These are phyloP conservation scores for Penicillium brevicompactum DNA, from an alignment of 2,329 filamentous ascomycete species.

Conservation along the genomic window DNA sequence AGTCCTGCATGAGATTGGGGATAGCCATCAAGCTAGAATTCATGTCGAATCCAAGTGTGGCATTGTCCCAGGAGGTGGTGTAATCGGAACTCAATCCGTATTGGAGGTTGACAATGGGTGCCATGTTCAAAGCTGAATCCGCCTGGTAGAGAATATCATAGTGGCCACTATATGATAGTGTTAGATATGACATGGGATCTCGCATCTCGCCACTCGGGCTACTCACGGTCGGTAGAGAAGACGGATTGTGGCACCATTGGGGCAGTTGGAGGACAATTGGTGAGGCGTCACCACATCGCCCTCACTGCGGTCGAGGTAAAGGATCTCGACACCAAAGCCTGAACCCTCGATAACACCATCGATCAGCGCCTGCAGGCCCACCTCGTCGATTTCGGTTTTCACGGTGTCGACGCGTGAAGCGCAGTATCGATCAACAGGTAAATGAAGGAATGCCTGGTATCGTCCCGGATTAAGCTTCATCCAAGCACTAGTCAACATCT, in stretches of 20 bases:
- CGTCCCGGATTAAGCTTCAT: conserved; percentile 72
- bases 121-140: conserved; percentile 44
- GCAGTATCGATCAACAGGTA: conserved; percentile 69
- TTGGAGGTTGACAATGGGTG: conserved; percentile 45
- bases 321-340: conserved; percentile 79
- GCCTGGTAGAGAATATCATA: conserved; percentile 90
- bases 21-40: conserved; percentile 45
- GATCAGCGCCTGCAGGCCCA: conserved; percentile 77
- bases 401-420: conserved; percentile 70
- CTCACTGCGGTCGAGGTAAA: conserved; percentile 84
- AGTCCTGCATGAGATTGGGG: conserved; percentile 42
- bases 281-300: conserved; percentile 69
- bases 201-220: not conserved
- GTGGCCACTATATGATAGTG: conserved; percentile 63
- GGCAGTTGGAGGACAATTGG: conserved; percentile 36
- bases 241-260: conserved; percentile 64
- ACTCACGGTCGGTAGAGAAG: conserved; percentile 68
- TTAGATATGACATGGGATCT: conserved; percentile 18
- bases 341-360: conserved; percentile 79
- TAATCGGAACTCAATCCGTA: conserved; percentile 44
- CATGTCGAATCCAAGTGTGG: conserved; percentile 41
- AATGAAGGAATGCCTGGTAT: conserved; percentile 73
- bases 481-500: conserved; percentile 81
- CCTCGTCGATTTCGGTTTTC: conserved; percentile 83
- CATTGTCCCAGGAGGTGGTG: conserved; percentile 41